Conservation (phyloP, 257 asterid genomes). For the Solanum bulbocastanum region DNA sequence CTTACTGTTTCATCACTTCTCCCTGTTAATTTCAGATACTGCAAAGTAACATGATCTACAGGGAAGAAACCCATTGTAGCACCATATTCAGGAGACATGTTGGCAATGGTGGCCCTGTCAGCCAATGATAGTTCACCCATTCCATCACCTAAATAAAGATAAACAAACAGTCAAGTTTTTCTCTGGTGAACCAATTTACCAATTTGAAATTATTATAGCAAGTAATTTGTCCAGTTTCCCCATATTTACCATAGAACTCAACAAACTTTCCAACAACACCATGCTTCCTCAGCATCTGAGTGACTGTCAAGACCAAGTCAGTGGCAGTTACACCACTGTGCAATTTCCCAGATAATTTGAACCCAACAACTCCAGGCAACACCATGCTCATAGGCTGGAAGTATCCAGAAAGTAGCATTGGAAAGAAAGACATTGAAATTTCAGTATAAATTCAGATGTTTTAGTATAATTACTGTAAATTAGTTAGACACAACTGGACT, state of each 20-base stretch:
- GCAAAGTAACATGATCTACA: constrained; percentile 82
- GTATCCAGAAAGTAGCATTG: neutral
- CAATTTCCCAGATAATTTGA: constrained; percentile 77
- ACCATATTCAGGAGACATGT: constrained; percentile 99
- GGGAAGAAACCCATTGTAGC: constrained; percentile 99
- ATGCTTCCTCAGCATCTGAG: constrained; percentile 81
- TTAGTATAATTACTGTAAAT: neutral
- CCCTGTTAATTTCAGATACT: constrained; percentile 82
- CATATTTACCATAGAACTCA: constrained; percentile 22
- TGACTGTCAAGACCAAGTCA: constrained; percentile 83
- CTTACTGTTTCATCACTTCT: constrained; percentile 94
- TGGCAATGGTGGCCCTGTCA: constrained; percentile 97
- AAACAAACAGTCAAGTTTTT: neutral
- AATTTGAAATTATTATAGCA: neutral
- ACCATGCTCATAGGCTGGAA: constrained; percentile 97
- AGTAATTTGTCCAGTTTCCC: neutral
- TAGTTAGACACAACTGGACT: neutral
- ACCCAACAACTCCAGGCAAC: constrained; percentile 92
- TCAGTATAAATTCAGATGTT: neutral
- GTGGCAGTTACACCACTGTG: constrained; percentile 81
- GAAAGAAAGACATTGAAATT: neutral
- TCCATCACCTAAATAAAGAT: constrained; percentile 51
- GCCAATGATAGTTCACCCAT: constrained; percentile 84
- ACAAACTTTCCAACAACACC: constrained; percentile 93
- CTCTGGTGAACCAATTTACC: neutral